phyloP scores from a whole-genome alignment of 2,329 filamentous ascomycete species.

The Trichoderma endophyticum region DNA sequence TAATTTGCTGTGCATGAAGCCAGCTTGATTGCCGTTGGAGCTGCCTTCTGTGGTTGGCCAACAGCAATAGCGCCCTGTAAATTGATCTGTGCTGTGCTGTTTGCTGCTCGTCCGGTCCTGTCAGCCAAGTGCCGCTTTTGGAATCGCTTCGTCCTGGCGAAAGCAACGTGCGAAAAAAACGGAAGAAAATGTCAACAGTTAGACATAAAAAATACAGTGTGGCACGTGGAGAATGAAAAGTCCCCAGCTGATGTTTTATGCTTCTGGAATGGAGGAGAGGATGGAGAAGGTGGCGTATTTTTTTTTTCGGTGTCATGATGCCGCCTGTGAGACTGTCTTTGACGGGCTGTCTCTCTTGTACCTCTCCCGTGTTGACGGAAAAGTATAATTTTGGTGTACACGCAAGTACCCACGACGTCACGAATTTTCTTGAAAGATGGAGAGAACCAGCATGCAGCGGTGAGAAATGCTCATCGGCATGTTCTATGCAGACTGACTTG shows the following conservation, averaged over 20 bases:
- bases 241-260: background rate
- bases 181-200: no score
- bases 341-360: background rate
- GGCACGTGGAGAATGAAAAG: background rate
- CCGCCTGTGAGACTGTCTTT: background rate
- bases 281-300: background rate
- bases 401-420: background rate
- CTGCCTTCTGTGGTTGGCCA: background rate
- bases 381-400: background rate
- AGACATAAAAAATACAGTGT: background rate
- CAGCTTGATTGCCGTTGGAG: background rate
- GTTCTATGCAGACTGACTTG: background rate
- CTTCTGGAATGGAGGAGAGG: background rate
- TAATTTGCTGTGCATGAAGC: background rate
- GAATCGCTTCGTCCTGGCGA: background rate
- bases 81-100: background rate
- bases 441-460: background rate
- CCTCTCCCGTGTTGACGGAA: background rate
- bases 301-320: background rate
- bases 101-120: background rate
- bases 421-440: rapidly evolving
- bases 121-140: background rate
- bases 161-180: background rate
- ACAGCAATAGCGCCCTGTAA: background rate
- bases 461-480: background rate